A percentile compares a stretch with the other conserved stretches of the same genome.
These are phyloP conservation scores for Protomyces macrosporus DNA, from an alignment of 1,139 yeast species.

Conservation along the genomic window DNA sequence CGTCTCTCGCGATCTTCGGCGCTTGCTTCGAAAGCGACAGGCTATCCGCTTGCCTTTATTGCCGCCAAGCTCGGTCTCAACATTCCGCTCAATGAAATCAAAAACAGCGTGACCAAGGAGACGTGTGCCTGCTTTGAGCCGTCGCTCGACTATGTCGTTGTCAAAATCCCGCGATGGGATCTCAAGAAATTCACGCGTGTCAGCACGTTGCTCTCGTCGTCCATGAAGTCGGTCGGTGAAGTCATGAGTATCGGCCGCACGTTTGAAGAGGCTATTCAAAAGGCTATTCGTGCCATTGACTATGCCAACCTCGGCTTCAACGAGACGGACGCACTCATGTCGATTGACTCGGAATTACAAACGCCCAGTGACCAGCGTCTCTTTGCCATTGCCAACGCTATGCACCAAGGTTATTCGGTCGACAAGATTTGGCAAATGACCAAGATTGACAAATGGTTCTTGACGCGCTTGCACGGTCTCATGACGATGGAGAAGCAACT, in stretches of 20 bases:
- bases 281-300: slow-evolving; percentile 94
- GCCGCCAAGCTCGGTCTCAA: slow-evolving; percentile 96
- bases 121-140: slow-evolving; percentile 98
- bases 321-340: slow-evolving; percentile 78
- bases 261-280: slow-evolving; percentile 95
- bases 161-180: slow-evolving; percentile 99
- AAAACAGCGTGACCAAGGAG: slow-evolving; percentile 87
- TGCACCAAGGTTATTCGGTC: slow-evolving; percentile 71
- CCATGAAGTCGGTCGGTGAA: slow-evolving; percentile 99
- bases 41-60: slow-evolving; percentile 95
- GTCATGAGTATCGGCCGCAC: slow-evolving; percentile 98
- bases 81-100: slow-evolving; percentile 85
- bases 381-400: slow-evolving; percentile 93
- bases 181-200: slow-evolving; percentile 92
- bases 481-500: slow-evolving; percentile 23
- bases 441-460: slow-evolving; percentile 94
- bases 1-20: slow-evolving; percentile 97
- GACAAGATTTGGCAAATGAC: slow-evolving; percentile 90
- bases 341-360: slow-evolving; percentile 82
- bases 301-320: slow-evolving; percentile 92
- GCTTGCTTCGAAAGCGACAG: slow-evolving; percentile 96
- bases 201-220: slow-evolving; percentile 77
- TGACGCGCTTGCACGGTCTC: slow-evolving; percentile 69
- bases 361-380: slow-evolving; percentile 96
- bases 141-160: slow-evolving; percentile 93